These are phyloP conservation scores for Antrodiella citrinella DNA, from an alignment of 768 basidiomycete genomes.

Conservation along the genomic window DNA sequence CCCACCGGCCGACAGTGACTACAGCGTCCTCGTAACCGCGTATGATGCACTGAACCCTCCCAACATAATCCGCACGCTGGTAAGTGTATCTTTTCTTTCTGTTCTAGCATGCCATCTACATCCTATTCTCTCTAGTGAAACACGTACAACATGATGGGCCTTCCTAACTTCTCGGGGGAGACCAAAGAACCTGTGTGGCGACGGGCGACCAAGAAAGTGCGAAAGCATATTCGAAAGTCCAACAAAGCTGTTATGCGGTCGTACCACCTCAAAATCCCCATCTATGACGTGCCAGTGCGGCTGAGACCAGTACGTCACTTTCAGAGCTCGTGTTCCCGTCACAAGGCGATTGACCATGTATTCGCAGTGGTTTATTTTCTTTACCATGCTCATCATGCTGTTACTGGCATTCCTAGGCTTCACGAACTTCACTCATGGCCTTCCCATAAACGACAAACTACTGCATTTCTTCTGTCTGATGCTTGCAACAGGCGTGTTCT, in stretches of 20 bases:
- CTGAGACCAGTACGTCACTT: conserved; percentile 55
- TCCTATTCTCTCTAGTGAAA: too few species aligned
- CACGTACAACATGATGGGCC: conserved; percentile 10
- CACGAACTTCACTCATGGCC: conserved; percentile 53
- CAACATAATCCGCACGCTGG: too few species aligned
- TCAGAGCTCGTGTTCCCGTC: too few species aligned
- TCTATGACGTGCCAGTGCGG: conserved; percentile 63
- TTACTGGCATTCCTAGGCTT: conserved; percentile 70
- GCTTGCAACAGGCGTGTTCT: conserved; percentile 72
- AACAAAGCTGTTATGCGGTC: conserved; percentile 68
- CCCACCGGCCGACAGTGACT: too few species aligned
- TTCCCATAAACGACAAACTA: conserved; percentile 75
- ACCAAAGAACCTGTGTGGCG: conserved; percentile 15
- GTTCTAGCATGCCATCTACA: too few species aligned
- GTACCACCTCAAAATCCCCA: conserved; percentile 50
- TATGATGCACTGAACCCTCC: too few species aligned
- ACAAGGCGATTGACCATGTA: too few species aligned
- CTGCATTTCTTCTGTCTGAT: conserved; percentile 73
- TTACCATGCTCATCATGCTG: conserved; percentile 61
- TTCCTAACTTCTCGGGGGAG: conserved; percentile 3
- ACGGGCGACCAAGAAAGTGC: conserved; percentile 14
- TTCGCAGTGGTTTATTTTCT: conserved; percentile 71
- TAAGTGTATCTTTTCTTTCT: too few species aligned
- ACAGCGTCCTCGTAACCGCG: too few species aligned
- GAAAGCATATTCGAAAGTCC: conserved; percentile 34